Conservation (phyloP, 1,284 basidiomycete species). For the Tausonia pullulans region DNA sequence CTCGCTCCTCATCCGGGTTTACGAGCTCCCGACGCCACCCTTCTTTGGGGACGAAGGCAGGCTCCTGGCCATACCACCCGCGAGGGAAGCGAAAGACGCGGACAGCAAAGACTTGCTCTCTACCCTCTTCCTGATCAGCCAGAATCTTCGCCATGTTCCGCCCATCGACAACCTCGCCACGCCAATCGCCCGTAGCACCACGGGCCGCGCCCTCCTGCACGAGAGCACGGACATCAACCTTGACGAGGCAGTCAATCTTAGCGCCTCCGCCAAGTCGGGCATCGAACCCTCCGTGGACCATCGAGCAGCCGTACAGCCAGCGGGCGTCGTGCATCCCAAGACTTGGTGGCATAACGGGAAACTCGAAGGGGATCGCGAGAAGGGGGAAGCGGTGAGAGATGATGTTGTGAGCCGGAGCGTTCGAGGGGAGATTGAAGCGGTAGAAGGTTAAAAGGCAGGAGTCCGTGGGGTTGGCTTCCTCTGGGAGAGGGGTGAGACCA, state of each 20-base stretch:
- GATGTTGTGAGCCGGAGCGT: slow-evolving; percentile 15
- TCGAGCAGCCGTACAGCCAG: slow-evolving; percentile 38
- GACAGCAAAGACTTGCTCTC: slow-evolving; percentile 23
- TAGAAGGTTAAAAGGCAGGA: slow-evolving; percentile 39
- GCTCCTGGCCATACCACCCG: slow-evolving; percentile 38
- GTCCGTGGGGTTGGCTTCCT: slow-evolving; percentile 26
- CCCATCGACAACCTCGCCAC: slow-evolving; percentile 30
- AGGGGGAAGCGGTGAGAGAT: slow-evolving; percentile 38
- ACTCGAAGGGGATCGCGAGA: slow-evolving; percentile 40
- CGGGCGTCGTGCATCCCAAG: slow-evolving; percentile 31
- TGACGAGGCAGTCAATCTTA: slow-evolving; percentile 41
- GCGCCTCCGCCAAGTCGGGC: slow-evolving; percentile 39
- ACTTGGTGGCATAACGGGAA: slow-evolving; percentile 34
- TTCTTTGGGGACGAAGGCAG: slow-evolving; percentile 33
- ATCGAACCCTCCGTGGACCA: slow-evolving; percentile 35
- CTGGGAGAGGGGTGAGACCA: slow-evolving; percentile 32
- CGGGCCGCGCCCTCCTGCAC: slow-evolving; percentile 27
- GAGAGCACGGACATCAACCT: slow-evolving; percentile 34
- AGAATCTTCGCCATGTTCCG: slow-evolving; percentile 34
- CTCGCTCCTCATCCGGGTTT: slow-evolving; percentile 12
- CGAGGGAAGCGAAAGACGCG: slow-evolving; percentile 36
- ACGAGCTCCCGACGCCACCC: slow-evolving; percentile 8
- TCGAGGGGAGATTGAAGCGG: slow-evolving; percentile 29
- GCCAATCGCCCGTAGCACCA: slow-evolving; percentile 20
- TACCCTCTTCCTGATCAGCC: slow-evolving; percentile 22